Base-by-base conservation (phyloP, 2,329 filamentous ascomycete genomes). In the Stachybotrys chartarum region DNA sequence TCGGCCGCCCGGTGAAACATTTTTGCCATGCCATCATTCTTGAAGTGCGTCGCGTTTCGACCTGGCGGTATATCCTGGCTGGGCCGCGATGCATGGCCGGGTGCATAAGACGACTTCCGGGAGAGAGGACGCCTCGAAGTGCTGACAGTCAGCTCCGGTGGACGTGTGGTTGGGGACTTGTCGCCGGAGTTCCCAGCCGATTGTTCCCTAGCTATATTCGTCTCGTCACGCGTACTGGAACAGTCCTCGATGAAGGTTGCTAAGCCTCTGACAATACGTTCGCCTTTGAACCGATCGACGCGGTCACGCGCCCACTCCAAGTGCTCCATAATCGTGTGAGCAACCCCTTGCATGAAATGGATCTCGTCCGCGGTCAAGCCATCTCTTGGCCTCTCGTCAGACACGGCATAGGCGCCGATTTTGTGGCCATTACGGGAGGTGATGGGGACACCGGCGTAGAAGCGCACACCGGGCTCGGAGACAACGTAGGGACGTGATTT, bases 341-440 rank as follows among this genome's bases (percentile, higher is more conserved):
- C 73, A 68, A 86, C 74, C 46, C 83, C 82, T 48, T 78, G 75
- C 64, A 88, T 70, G 51, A 82, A 84, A 24, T 75, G 71, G 2
- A 78, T 58, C 52, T 83, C 78, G 8, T 72, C 72, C 0, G 71
- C 62, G 11, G 69, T 70, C 17, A 87, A 62, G 0, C 77, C 78
- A 47, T 78, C 62, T 14, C 81, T 78, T 0, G 80, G 77, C n/a
- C 74, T 72, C 48, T 80, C 77, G 59, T 87, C 84, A 3, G 84
- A 70, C 2, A 87, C 77, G 53, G 80, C 79, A 56, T 84, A 83
- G 11, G 76, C 78, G 10, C 85, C 85, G 55, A 88, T 82, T 50
- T 80, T 78, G 31, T 80, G 77, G 42, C 76, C 78, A 6, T 64
- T 63, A 0, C 77, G 77, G 3, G 81, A 83, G 30, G 78, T 76